A percentile compares a stretch with the other conserved stretches of the same genome.
phyloP scores from a whole-genome alignment of 2,329 filamentous ascomycete genomes.

The Cadophora sp. region DNA sequence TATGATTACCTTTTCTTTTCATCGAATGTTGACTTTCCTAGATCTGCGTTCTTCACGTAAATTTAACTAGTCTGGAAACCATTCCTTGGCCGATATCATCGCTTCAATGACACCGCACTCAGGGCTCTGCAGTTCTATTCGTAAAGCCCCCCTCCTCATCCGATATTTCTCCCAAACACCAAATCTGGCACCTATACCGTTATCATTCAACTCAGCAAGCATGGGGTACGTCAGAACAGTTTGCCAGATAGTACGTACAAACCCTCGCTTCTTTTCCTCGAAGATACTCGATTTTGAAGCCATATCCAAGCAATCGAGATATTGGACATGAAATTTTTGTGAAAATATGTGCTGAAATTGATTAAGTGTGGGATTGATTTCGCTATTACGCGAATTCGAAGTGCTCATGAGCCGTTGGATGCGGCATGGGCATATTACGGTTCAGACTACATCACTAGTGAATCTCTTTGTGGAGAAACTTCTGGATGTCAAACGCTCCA shows the following conservation, averaged over 20 bases:
- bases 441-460: neutral
- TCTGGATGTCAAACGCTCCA: conserved; percentile 8
- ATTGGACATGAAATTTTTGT: neutral
- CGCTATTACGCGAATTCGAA: conserved; percentile 14
- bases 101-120: neutral
- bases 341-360: neutral
- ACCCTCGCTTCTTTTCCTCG: too few species aligned
- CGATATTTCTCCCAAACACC: too few species aligned
- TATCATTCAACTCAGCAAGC: neutral
- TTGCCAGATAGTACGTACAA: neutral
- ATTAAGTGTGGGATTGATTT: conserved; percentile 5
- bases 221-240: neutral
- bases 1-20: too few species aligned
- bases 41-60: too few species aligned
- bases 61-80: neutral
- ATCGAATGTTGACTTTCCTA: too few species aligned
- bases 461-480: neutral
- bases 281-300: too few species aligned
- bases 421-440: conserved; percentile 9
- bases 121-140: neutral
- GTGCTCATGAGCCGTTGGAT: neutral
- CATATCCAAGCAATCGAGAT: too few species aligned
- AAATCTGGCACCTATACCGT: neutral
- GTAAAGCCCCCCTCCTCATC: too few species aligned
- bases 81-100: neutral